Conservation (phyloP, 2,329 filamentous ascomycete species). For the Fusarium penzigii region DNA sequence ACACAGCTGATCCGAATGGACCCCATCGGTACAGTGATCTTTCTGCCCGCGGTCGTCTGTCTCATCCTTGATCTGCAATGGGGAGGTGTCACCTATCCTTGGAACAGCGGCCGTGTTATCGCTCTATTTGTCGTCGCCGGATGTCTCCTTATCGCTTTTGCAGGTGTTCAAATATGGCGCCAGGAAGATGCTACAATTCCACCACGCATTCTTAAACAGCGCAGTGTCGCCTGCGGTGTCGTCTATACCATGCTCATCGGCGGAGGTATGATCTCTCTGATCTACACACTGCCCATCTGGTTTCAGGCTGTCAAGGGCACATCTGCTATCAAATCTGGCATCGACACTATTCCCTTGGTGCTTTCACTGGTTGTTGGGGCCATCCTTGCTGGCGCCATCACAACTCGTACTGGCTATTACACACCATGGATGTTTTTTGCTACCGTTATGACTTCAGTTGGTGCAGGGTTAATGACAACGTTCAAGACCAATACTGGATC, state of each 20-base stretch:
- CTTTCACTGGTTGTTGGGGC: slow-evolving; percentile 48
- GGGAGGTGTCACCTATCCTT: slow-evolving; percentile 52
- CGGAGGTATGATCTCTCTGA: slow-evolving; percentile 48
- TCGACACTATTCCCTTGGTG: slow-evolving; percentile 52
- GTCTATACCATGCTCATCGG: slow-evolving; percentile 48
- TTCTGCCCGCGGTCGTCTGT: slow-evolving; percentile 51
- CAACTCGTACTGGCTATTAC: slow-evolving; percentile 42
- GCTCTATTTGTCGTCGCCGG: slow-evolving; percentile 49
- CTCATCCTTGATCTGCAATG: slow-evolving; percentile 56
- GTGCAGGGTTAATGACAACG: slow-evolving; percentile 54
- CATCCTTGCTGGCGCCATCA: slow-evolving; percentile 41
- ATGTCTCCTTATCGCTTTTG: slow-evolving; percentile 45
- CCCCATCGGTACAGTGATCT: slow-evolving; percentile 44
- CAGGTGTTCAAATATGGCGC: slow-evolving; percentile 43
- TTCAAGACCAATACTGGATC: slow-evolving; percentile 45
- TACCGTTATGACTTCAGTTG: slow-evolving; percentile 41
- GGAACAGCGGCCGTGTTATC: slow-evolving; percentile 47
- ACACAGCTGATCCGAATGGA: slow-evolving; percentile 47
- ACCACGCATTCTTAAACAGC: slow-evolving; percentile 42
- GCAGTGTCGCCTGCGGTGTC: slow-evolving; percentile 39
- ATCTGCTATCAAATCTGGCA: slow-evolving; percentile 49
- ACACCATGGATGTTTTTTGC: slow-evolving; percentile 38
- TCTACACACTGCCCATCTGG: slow-evolving; percentile 53
- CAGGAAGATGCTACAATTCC: slow-evolving; percentile 45
- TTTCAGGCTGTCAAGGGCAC: slow-evolving; percentile 53